Evolutionary conservation across 78 protist species (phyloP), one percentile per base, ranked within the genome.

Genomic region (Dictyostelium citrinum): DNA sequence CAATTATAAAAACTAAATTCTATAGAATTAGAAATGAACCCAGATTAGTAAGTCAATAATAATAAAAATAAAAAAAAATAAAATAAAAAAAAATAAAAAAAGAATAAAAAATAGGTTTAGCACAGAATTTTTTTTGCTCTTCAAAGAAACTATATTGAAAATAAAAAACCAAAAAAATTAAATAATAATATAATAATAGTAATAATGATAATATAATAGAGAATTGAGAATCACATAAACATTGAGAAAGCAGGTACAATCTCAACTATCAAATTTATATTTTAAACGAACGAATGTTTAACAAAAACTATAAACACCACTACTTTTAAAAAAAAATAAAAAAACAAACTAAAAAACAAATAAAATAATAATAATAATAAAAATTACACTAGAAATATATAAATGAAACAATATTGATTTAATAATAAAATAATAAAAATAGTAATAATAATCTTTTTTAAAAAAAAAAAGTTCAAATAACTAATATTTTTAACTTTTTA

Each of bases 21-120:
- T 46, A 60, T 72, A 75, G 81, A 39, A 80, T 20, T 82, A 64
- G 37, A 43, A 86, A 86, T 86, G 93, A 86, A 86, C 51, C 93
- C 93, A 86, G 93, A 86, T 78, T 86, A 86, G 93, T 86, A 86
- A 67, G 93, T 86, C 29, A 14, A 20, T n/a, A 24, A 43, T n/a
- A n/a, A 31, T 39, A 31, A 29, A 51, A 14, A 37, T 20, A 16
- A 45, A 33, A 1, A 31, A 76, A 11, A 45, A n/a, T 27, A 31
- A 16, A 16, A 45, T 20, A 1, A 31, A 76, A 11, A 45, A n/a
- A 45, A 31, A 16, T 1, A 14, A 29, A 5, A 11, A 5, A 78
- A 1, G 55, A 78, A 51, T 10, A 27, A 78, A 51, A 17, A 51
- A 5, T 46, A 46, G 9, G 9, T 35, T 9, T 45, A 11, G 20